Evolutionary conservation across 1,284 basidiomycete species (phyloP).

Genomic region (Coniferiporia weirii): DNA sequence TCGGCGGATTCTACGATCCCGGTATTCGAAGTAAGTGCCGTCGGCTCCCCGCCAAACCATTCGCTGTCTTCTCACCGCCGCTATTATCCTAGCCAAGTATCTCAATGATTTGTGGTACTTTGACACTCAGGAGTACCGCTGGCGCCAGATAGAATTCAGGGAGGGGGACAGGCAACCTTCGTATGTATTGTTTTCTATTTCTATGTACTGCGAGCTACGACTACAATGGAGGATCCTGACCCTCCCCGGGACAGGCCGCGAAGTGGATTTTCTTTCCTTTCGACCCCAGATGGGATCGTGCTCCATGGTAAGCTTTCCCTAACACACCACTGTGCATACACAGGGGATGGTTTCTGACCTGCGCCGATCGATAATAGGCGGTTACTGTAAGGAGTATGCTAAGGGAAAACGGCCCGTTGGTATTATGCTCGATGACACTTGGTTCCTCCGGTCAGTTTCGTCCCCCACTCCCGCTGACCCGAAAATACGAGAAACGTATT

Average conservation of each 20-base stretch:
- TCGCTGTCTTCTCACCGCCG: background rate
- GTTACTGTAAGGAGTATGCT: slow-evolving; percentile 88
- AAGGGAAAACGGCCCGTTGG: slow-evolving; percentile 87
- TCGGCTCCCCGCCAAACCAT: background rate
- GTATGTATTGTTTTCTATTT: slow-evolving; percentile 35
- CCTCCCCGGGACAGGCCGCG: slow-evolving; percentile 50
- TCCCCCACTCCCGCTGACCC: background rate
- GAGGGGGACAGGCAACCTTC: slow-evolving; percentile 68
- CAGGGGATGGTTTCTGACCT: background rate
- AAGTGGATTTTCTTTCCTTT: slow-evolving; percentile 84
- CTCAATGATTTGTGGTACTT: slow-evolving; percentile 88
- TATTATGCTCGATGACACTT: slow-evolving; percentile 86
- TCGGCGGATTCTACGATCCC: slow-evolving; percentile 85
- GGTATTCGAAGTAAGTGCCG: slow-evolving; percentile 58
- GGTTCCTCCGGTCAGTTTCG: slow-evolving; percentile 69
- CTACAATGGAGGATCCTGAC: no score
- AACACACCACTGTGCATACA: background rate
- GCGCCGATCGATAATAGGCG: slow-evolving; percentile 40
- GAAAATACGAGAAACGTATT: no score
- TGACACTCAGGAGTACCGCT: slow-evolving; percentile 83
- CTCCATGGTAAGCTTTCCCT: slow-evolving; percentile 58
- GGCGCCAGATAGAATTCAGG: slow-evolving; percentile 75
- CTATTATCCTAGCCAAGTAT: slow-evolving; percentile 60
- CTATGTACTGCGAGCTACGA: no score
- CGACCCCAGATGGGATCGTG: slow-evolving; percentile 76